phyloP scores from a whole-genome alignment of 352 stramenopile species.

The Phytophthora nicotianae region DNA sequence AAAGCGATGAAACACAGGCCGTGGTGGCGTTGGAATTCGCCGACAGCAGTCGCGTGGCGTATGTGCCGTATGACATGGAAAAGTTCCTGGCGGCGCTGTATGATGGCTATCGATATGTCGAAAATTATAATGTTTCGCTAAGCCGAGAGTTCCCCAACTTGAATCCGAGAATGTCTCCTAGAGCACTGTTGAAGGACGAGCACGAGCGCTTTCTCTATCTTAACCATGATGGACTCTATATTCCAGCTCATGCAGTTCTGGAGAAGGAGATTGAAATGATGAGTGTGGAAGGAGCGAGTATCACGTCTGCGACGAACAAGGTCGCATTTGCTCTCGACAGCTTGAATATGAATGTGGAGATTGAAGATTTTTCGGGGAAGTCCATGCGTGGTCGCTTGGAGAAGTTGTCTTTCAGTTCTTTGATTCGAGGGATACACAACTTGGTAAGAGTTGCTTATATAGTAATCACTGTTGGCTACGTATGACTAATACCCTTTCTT shows the following conservation, averaged over 20 bases:
- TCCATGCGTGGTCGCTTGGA: slow-evolving; percentile 49
- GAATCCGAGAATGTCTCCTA: slow-evolving; percentile 64
- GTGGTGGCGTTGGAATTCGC: slow-evolving; percentile 72
- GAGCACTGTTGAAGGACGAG: slow-evolving; percentile 53
- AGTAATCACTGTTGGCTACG: not conserved
- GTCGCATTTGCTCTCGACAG: slow-evolving; percentile 76
- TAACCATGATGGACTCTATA: slow-evolving; percentile 70
- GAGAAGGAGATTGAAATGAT: slow-evolving; percentile 72
- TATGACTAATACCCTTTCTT: not conserved
- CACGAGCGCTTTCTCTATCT: slow-evolving; percentile 59
- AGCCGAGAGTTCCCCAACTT: slow-evolving; percentile 69
- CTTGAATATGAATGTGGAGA: slow-evolving; percentile 74
- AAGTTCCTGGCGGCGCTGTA: slow-evolving; percentile 71
- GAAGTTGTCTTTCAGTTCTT: slow-evolving; percentile 57
- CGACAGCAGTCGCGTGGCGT: slow-evolving; percentile 64
- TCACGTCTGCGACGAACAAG: slow-evolving; percentile 57
- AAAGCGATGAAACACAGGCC: slow-evolving; percentile 36
- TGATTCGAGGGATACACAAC: slow-evolving; percentile 62
- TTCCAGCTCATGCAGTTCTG: slow-evolving; percentile 52
- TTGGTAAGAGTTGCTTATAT: slow-evolving; percentile 49
- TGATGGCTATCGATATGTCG: slow-evolving; percentile 66
- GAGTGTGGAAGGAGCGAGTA: slow-evolving; percentile 42
- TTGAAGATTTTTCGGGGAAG: slow-evolving; percentile 61
- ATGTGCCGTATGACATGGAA: slow-evolving; percentile 59
- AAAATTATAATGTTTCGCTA: slow-evolving; percentile 70